phyloP scores from a whole-genome alignment of 495 filamentous ascomycete genomes.

The Aspergillus bridgeri region DNA sequence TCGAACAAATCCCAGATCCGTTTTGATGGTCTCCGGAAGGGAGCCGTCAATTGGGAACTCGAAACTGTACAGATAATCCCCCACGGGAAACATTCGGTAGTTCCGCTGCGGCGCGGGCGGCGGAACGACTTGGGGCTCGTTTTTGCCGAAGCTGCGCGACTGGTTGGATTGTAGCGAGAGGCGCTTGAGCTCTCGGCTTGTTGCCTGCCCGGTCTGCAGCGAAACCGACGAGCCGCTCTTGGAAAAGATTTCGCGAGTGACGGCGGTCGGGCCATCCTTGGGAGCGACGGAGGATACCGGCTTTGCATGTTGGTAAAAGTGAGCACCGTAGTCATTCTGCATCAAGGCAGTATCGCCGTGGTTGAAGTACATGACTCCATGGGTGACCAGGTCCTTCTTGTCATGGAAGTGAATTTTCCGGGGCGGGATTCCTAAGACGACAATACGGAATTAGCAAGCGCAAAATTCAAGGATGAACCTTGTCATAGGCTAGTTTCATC shows the following conservation, averaged over 20 bases:
- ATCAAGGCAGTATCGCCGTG: conserved; percentile 59
- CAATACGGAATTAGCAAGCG: conserved; percentile 10
- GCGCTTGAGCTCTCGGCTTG: conserved; percentile 52
- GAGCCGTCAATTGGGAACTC: conserved; percentile 92
- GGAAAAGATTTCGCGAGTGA: conserved; percentile 40
- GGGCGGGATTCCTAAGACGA: conserved; percentile 80
- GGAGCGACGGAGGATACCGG: conserved; percentile 43
- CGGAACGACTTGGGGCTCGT: conserved; percentile 58
- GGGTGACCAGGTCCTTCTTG: conserved; percentile 55
- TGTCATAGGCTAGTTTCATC: background rate
- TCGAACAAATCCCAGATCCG: conserved; percentile 81
- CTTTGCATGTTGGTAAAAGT: conserved; percentile 43
- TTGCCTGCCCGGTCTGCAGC: conserved; percentile 31
- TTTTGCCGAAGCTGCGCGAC: conserved; percentile 83
- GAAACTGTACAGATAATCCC: conserved; percentile 92
- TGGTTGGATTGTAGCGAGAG: conserved; percentile 74
- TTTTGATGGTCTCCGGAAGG: conserved; percentile 85
- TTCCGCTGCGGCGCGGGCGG: conserved; percentile 75
- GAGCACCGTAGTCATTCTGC: conserved; percentile 56
- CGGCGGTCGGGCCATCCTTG: conserved; percentile 42
- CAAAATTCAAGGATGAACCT: conserved; percentile 5
- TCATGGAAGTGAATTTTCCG: conserved; percentile 80
- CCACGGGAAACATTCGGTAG: conserved; percentile 84
- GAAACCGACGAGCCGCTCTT: conserved; percentile 38
- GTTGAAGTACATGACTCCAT: conserved; percentile 47